These are phyloP conservation scores for Arctostaphylos glauca DNA, from an alignment of 148 eudicot genomes.

Conservation along the genomic window DNA sequence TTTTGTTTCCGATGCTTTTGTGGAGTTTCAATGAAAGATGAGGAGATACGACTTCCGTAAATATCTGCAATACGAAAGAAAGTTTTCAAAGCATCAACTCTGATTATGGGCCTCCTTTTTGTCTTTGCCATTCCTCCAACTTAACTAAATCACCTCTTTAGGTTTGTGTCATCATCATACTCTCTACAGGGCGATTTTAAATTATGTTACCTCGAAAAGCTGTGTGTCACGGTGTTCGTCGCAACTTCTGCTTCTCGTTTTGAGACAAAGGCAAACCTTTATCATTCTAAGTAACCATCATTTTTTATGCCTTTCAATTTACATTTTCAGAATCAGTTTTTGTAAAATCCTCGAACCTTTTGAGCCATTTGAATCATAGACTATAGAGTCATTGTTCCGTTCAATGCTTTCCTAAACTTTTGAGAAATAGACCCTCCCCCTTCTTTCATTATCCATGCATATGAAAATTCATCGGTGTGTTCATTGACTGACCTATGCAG, in stretches of 20 bases:
- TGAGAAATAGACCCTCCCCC: background rate
- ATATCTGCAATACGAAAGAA: background rate
- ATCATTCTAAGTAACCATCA: background rate
- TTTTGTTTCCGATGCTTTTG: no score
- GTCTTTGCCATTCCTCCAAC: background rate
- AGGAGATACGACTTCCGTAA: no score
- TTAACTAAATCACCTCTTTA: background rate
- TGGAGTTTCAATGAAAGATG: no score
- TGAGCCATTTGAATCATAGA: no score
- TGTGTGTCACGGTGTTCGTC: background rate
- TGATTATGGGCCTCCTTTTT: background rate
- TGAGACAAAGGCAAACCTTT: background rate
- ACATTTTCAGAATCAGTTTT: background rate
- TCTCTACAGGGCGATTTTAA: background rate
- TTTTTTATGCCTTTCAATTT: background rate
- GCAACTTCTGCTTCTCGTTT: background rate
- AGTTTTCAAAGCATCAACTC: background rate
- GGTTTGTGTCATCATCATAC: background rate
- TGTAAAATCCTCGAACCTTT: background rate
- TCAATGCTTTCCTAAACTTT: background rate
- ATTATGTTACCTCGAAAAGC: background rate
- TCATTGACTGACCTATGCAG: constrained; percentile 11
- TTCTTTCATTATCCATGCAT: no score
- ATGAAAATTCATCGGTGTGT: background rate
- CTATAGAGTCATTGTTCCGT: no score